Evolutionary conservation across 1,284 basidiomycete species (phyloP).

Genomic region (Naganishia liquefaciens): DNA sequence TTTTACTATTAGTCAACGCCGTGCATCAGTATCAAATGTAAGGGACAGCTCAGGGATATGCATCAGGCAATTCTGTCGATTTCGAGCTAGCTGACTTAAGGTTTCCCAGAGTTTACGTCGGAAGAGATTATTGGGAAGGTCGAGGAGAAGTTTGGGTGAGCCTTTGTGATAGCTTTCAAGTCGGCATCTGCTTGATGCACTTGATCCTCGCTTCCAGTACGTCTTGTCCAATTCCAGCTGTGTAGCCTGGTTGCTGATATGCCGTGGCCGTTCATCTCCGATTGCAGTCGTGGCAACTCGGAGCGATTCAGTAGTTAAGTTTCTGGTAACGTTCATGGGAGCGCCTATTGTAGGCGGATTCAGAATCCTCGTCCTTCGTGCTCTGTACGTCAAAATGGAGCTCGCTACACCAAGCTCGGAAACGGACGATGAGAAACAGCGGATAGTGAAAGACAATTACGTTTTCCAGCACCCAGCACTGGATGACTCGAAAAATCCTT

Average conservation of each 20-base stretch:
- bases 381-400: background rate
- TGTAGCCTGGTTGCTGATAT: background rate
- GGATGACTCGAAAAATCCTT: background rate
- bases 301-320: background rate
- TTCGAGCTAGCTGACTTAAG: background rate
- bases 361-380: background rate
- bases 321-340: background rate
- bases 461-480: constrained; percentile 7
- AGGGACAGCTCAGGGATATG: background rate
- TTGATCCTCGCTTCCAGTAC: constrained; percentile 14
- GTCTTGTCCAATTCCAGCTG: background rate
- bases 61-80: background rate
- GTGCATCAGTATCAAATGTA: constrained; percentile 28
- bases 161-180: constrained; percentile 12
- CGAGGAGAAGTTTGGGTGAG: constrained; percentile 23
- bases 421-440: background rate
- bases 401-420: background rate
- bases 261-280: too few species aligned
- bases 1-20: constrained; percentile 13
- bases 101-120: background rate
- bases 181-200: constrained; percentile 27
- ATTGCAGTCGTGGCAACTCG: constrained; percentile 11
- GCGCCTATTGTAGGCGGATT: background rate
- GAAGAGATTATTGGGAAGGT: constrained; percentile 27
- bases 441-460: background rate